A percentile compares a stretch with the other conserved stretches of the same genome.
phyloP scores from a whole-genome alignment of 2,329 filamentous ascomycete species.

The Bisporella sp. region DNA sequence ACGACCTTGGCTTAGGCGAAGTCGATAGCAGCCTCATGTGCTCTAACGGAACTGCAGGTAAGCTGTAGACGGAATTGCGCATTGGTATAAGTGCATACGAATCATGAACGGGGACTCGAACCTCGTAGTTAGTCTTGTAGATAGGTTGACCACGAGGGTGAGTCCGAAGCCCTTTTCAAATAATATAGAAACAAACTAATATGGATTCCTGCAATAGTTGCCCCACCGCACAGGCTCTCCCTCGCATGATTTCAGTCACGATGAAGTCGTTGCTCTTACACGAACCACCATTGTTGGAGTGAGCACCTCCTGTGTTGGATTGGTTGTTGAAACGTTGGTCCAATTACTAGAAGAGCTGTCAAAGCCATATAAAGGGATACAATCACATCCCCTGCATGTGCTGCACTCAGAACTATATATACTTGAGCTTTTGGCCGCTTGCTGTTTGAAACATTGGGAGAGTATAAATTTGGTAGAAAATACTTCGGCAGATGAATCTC shows the following conservation, averaged over 20 bases:
- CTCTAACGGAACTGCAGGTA: constrained; percentile 17
- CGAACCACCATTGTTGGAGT: constrained; percentile 55
- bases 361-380: constrained; percentile 43
- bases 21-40: constrained; percentile 6
- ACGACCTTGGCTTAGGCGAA: constrained; percentile 1
- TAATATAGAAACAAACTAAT: not conserved
- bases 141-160: constrained; percentile 57
- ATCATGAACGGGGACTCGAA: constrained; percentile 53
- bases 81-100: constrained; percentile 12
- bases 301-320: constrained; percentile 44
- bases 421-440: constrained; percentile 57
- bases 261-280: constrained; percentile 55
- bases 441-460: constrained; percentile 55
- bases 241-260: constrained; percentile 48
- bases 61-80: constrained; percentile 14
- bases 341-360: constrained; percentile 51
- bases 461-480: constrained; percentile 28
- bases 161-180: constrained; percentile 6
- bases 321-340: constrained; percentile 51
- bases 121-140: constrained; percentile 54
- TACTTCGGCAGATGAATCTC: constrained; percentile 13
- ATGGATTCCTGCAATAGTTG: constrained; percentile 35
- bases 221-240: constrained; percentile 56
- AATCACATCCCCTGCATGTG: constrained; percentile 50
- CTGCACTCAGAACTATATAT: constrained; percentile 59